Percentiles rank a stretch among this genome's conserved stretches.
Evolutionary conservation across 2,329 filamentous ascomycete species (phyloP).

Genomic region (Pseudogymnoascus sp.): DNA sequence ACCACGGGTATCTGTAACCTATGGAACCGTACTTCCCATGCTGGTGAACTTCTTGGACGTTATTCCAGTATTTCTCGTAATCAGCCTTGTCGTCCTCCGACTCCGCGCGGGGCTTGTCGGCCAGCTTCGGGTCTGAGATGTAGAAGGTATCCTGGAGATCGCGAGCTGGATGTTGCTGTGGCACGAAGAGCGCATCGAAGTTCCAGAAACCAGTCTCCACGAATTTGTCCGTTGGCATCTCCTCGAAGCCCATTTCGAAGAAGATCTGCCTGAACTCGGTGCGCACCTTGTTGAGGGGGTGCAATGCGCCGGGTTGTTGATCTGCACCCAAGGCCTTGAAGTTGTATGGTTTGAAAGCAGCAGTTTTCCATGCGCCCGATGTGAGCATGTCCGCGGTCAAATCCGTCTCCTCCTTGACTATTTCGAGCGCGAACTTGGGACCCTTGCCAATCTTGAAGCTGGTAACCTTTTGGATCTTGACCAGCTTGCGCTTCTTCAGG

Average conservation of each 20-base stretch:
- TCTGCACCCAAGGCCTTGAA: slow-evolving; percentile 60
- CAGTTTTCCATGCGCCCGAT: slow-evolving; percentile 84
- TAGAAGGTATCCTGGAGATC: slow-evolving; percentile 99
- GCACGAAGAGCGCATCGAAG: slow-evolving; percentile 93
- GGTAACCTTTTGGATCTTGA: slow-evolving; percentile 76
- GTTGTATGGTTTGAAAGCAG: slow-evolving; percentile 79
- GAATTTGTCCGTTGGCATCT: slow-evolving; percentile 92
- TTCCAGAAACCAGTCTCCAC: slow-evolving; percentile 99
- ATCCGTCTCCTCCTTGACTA: slow-evolving; percentile 90
- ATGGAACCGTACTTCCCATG: slow-evolving; percentile 89
- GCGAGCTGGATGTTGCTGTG: slow-evolving; percentile 93
- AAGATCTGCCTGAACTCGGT: slow-evolving; percentile 96
- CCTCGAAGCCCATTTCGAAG: slow-evolving; percentile 97
- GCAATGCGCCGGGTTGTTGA: slow-evolving; percentile 55
- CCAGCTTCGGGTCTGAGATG: slow-evolving; percentile 77
- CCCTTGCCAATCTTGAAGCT: slow-evolving; percentile 81
- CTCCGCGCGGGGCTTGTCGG: slow-evolving; percentile 58
- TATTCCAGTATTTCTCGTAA: slow-evolving; percentile 82
- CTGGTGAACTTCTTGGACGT: slow-evolving; percentile 81
- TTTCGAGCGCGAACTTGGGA: slow-evolving; percentile 78
- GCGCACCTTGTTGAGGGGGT: slow-evolving; percentile 85
- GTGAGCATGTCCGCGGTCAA: slow-evolving; percentile 88
- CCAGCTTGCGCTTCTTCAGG: slow-evolving; percentile 85
- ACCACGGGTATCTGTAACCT: slow-evolving; percentile 94
- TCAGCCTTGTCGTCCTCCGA: slow-evolving; percentile 52